Conservation (phyloP, 164 flowering plant genomes). For the Nymphaea colorata region DNA sequence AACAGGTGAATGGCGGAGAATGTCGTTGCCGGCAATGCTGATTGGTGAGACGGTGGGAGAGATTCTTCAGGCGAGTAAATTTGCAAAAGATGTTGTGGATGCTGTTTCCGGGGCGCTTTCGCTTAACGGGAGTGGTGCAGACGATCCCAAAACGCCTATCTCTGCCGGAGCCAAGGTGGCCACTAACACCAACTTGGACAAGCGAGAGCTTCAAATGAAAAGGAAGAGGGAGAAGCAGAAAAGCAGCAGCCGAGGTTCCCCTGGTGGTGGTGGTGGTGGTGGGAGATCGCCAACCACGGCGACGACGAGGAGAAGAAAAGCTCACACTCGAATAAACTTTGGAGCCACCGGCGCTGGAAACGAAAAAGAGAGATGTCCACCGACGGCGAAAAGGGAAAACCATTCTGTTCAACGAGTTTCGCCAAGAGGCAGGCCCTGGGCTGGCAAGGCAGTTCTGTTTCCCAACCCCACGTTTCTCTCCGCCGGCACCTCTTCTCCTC, state of each 20-base stretch:
- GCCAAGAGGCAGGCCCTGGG: slow-evolving; percentile 80
- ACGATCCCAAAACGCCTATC: slow-evolving; percentile 74
- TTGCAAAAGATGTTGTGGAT: slow-evolving; percentile 53
- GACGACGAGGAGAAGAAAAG: slow-evolving; percentile 22
- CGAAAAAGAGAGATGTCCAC: background rate
- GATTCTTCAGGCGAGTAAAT: slow-evolving; percentile 68
- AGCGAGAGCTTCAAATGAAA: slow-evolving; percentile 19
- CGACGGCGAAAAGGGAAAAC: background rate
- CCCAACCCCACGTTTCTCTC: slow-evolving; percentile 80
- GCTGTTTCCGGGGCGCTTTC: slow-evolving; percentile 24
- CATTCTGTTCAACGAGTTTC: slow-evolving; percentile 56
- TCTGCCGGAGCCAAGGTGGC: slow-evolving; percentile 5
- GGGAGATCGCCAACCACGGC: background rate
- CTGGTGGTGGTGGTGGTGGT: slow-evolving; percentile 7
- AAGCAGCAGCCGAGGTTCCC: slow-evolving; percentile 15
- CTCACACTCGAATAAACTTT: slow-evolving; percentile 69
- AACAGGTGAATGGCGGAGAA: slow-evolving; percentile 73
- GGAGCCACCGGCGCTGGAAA: slow-evolving; percentile 39
- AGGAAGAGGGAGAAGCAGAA: slow-evolving; percentile 66
- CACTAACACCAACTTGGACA: slow-evolving; percentile 29
- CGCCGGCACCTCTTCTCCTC: slow-evolving; percentile 4
- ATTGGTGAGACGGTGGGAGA: slow-evolving; percentile 82
- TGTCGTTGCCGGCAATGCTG: slow-evolving; percentile 95
- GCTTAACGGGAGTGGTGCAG: slow-evolving; percentile 17
- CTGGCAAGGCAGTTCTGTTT: slow-evolving; percentile 66